phyloP scores from a whole-genome alignment of 768 basidiomycete genomes.

The Pleurotus tuoliensis region DNA sequence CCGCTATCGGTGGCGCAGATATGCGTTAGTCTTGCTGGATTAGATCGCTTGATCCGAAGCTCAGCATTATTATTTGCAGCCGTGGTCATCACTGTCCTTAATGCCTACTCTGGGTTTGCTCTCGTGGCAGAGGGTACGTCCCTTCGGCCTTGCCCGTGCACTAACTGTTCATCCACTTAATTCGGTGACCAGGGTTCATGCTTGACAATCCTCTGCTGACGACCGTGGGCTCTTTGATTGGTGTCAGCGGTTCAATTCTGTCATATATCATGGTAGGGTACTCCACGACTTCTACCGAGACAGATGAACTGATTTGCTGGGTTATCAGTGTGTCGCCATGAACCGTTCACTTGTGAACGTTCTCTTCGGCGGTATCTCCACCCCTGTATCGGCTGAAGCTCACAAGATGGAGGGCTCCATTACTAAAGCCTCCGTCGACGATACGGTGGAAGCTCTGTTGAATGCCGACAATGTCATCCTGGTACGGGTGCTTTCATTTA shows the following conservation, averaged over 20 bases:
- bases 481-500: constrained; percentile 28
- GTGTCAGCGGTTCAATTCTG: constrained; percentile 86
- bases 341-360: constrained; percentile 84
- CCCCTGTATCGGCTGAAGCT: constrained; percentile 48
- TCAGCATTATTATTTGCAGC: constrained; percentile 35
- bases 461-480: constrained; percentile 85
- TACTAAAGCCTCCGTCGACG: constrained; percentile 74
- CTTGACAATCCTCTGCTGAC: constrained; percentile 81
- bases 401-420: constrained; percentile 83
- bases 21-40: constrained; percentile 63
- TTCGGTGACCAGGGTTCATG: constrained; percentile 62
- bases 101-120: constrained; percentile 89
- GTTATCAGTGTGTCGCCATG: constrained; percentile 80
- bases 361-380: constrained; percentile 80
- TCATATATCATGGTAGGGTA: constrained; percentile 84
- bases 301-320: constrained; percentile 6
- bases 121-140: constrained; percentile 79
- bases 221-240: constrained; percentile 82
- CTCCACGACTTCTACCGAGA: not conserved
- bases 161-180: too few species aligned
- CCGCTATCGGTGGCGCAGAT: constrained; percentile 90
- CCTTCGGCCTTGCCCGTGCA: not conserved
- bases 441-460: constrained; percentile 71
- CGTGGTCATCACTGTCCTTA: constrained; percentile 86
- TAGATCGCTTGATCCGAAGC: not conserved